Percentiles rank a stretch among this genome's conserved stretches.
Conservation (phyloP, 768 basidiomycete species). For the Mycena leptocephala region DNA sequence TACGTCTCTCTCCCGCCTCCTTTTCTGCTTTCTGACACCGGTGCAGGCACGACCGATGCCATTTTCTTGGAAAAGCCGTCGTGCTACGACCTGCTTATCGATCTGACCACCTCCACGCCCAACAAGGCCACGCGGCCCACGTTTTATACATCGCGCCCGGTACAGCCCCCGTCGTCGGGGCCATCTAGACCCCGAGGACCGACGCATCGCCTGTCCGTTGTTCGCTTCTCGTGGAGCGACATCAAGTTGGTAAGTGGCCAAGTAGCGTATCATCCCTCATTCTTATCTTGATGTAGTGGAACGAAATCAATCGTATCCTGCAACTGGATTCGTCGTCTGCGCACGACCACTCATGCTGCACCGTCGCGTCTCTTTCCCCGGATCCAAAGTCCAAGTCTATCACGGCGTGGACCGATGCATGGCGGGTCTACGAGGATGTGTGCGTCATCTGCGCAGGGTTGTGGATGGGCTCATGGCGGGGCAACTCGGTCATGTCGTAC, state of each 20-base stretch:
- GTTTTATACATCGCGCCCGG: slow-evolving; percentile 73
- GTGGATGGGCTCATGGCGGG: slow-evolving; percentile 84
- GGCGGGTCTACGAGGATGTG: slow-evolving; percentile 90
- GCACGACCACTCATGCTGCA: slow-evolving; percentile 55
- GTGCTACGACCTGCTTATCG: slow-evolving; percentile 87
- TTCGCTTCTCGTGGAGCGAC: slow-evolving; percentile 90
- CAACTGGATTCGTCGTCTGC: slow-evolving; percentile 62
- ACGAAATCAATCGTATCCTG: slow-evolving; percentile 81
- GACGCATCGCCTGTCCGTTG: slow-evolving; percentile 71
- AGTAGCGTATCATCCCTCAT: background rate
- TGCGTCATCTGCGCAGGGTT: slow-evolving; percentile 87
- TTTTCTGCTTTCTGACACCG: slow-evolving; percentile 3
- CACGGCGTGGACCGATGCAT: slow-evolving; percentile 79
- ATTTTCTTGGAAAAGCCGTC: slow-evolving; percentile 87
- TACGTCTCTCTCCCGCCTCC: slow-evolving; percentile 46
- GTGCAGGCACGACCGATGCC: slow-evolving; percentile 82
- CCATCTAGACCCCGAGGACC: slow-evolving; percentile 51
- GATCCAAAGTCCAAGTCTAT: slow-evolving; percentile 51
- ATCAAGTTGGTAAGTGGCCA: slow-evolving; percentile 56
- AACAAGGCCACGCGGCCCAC: slow-evolving; percentile 76
- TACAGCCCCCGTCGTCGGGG: slow-evolving; percentile 50
- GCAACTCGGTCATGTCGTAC: slow-evolving; percentile 64
- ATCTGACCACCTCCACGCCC: slow-evolving; percentile 79
- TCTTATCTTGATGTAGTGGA: slow-evolving; percentile 70
- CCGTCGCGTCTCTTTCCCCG: slow-evolving; percentile 38